phyloP scores from a whole-genome alignment of 2,329 filamentous ascomycete species.

The Lecanicillium sp. region DNA sequence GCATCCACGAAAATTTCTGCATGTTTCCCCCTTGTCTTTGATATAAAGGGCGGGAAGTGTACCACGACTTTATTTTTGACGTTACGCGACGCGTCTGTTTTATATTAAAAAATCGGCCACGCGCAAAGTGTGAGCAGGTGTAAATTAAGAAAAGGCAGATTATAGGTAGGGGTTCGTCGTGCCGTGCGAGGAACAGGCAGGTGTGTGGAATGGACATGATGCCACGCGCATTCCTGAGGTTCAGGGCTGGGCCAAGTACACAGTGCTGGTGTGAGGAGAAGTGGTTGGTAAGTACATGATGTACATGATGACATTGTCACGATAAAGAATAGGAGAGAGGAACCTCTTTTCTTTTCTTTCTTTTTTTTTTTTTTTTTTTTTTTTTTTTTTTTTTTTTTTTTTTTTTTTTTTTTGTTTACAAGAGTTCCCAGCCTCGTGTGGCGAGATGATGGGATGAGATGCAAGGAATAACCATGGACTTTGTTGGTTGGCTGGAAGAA shows the following conservation, averaged over 20 bases:
- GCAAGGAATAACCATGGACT: no score
- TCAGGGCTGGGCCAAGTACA: background rate
- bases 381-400: background rate
- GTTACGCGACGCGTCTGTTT: no score
- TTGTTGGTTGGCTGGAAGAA: conserved; percentile 1
- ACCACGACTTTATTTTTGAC: no score
- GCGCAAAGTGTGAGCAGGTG: no score
- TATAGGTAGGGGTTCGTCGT: no score
- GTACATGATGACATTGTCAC: no score
- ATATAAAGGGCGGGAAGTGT: no score
- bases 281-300: conserved; percentile 1
- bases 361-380: background rate
- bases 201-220: conserved; percentile 5
- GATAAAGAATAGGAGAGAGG: background rate
- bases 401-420: background rate
- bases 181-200: background rate
- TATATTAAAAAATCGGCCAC: no score
- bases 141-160: no score
- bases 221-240: conserved; percentile 2
- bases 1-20: no score
- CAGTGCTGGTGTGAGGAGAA: background rate
- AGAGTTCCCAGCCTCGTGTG: background rate
- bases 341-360: background rate
- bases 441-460: background rate
- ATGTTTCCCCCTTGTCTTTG: no score